These are phyloP conservation scores for Sugiyamaella xylanicola DNA, from an alignment of 1,139 yeast genomes.

Conservation along the genomic window DNA sequence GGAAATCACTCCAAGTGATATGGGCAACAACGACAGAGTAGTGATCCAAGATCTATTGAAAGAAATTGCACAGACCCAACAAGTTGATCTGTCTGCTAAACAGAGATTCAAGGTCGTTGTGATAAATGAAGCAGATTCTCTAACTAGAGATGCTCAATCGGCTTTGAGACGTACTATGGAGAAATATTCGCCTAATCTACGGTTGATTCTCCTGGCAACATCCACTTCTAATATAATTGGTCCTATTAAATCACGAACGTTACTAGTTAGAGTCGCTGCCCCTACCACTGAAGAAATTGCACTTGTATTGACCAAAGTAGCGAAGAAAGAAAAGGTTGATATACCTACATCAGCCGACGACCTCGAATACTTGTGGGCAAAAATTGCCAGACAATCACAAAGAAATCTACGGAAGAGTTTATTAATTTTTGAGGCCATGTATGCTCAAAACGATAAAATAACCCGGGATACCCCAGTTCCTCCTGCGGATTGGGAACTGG, in stretches of 20 bases:
- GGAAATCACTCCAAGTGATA: conserved; percentile 95
- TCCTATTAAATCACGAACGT: conserved; percentile 91
- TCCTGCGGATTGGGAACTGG: conserved; percentile 86
- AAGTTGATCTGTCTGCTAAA: conserved; percentile 72
- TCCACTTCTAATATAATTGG: conserved; percentile 89
- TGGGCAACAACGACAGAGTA: conserved; percentile 93
- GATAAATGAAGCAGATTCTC: conserved; percentile 90
- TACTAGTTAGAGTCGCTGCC: conserved; percentile 81
- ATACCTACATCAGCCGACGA: conserved; percentile 49
- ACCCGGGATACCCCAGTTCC: conserved; percentile 47
- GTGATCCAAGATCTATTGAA: conserved; percentile 92
- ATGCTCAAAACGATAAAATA: conserved; percentile 57
- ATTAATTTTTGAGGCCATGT: conserved; percentile 79
- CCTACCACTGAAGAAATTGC: conserved; percentile 65
- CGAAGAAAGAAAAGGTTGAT: conserved; percentile 57
- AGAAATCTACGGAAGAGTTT: conserved; percentile 79
- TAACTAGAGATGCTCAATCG: conserved; percentile 96
- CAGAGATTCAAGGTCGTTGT: conserved; percentile 89
- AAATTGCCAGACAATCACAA: conserved; percentile 58
- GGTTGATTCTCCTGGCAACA: conserved; percentile 82
- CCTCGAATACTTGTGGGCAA: conserved; percentile 46
- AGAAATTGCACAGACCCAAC: conserved; percentile 94
- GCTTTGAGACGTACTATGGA: conserved; percentile 98
- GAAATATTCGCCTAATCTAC: conserved; percentile 83
- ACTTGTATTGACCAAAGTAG: conserved; percentile 56